Evolutionary conservation across 176 grass and related monocot genomes (phyloP).

Genomic region (Carex parvula): DNA sequence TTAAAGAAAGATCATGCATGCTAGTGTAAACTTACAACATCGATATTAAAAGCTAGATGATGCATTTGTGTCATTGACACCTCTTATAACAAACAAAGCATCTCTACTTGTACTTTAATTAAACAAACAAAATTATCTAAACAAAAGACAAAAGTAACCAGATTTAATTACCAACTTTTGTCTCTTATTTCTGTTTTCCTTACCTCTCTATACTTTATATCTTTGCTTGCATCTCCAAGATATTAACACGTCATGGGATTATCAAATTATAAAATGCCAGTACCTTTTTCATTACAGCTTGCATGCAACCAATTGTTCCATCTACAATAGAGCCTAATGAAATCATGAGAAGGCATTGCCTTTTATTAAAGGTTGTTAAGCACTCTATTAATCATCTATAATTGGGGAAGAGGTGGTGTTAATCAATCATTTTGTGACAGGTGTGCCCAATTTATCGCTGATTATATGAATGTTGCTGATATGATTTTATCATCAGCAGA

Average conservation of each 20-base stretch:
- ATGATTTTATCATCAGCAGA: not conserved
- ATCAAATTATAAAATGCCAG: not conserved
- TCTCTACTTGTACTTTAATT: not conserved
- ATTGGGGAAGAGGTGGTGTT: not conserved
- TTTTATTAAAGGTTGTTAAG: not conserved
- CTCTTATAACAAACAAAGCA: not conserved
- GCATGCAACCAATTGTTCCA: not conserved
- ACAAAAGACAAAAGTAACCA: constrained; percentile 1
- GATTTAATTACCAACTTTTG: constrained; percentile 3
- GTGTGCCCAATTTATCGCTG: not conserved
- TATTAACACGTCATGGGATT: not conserved
- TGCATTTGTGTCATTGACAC: not conserved
- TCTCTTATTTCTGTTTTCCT: constrained; percentile 8
- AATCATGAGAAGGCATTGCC: not conserved
- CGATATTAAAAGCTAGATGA: not conserved
- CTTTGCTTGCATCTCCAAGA: not conserved
- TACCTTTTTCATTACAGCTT: not conserved
- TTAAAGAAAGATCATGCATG: too few species aligned
- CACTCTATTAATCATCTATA: not conserved
- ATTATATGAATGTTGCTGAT: not conserved
- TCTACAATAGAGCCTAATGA: not conserved
- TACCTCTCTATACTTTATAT: not conserved
- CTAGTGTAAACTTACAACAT: too few species aligned
- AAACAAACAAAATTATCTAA: constrained; percentile 4
- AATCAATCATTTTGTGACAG: constrained; percentile 14